Percentiles rank a stretch among this genome's conserved stretches.
These are phyloP conservation scores for Biscogniauxia mediterranea DNA, from an alignment of 2,329 filamentous ascomycete species.

Conservation along the genomic window DNA sequence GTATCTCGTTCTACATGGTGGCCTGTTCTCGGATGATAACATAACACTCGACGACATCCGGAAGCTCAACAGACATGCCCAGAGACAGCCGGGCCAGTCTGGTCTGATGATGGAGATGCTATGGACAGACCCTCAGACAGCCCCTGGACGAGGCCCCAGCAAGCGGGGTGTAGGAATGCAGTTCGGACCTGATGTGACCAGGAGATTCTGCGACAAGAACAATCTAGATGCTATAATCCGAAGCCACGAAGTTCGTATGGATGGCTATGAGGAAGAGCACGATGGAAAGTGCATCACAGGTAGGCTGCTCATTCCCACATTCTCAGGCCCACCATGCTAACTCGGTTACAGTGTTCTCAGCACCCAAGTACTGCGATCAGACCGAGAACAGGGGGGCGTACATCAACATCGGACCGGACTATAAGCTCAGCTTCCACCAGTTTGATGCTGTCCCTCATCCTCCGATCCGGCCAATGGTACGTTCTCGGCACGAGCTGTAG, in stretches of 20 bases:
- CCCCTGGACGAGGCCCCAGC: slow-evolving; percentile 84
- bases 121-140: slow-evolving; percentile 93
- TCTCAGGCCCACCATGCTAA: slow-evolving; percentile 22
- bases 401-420: slow-evolving; percentile 91
- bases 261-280: slow-evolving; percentile 98
- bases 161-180: slow-evolving; percentile 96
- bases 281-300: slow-evolving; percentile 92
- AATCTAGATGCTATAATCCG: slow-evolving; percentile 92
- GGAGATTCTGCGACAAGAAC: slow-evolving; percentile 95
- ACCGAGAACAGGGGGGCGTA: slow-evolving; percentile 98
- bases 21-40: slow-evolving; percentile 93
- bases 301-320: slow-evolving; percentile 38
- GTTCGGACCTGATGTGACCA: slow-evolving; percentile 95
- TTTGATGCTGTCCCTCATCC: slow-evolving; percentile 98
- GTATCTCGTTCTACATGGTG: slow-evolving; percentile 90
- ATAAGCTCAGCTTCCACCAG: slow-evolving; percentile 87
- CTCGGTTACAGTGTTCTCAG: slow-evolving; percentile 74
- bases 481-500: slow-evolving; percentile 16
- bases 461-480: slow-evolving; percentile 87
- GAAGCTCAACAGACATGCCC: slow-evolving; percentile 85
- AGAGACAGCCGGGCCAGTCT: slow-evolving; percentile 87
- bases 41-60: slow-evolving; percentile 90
- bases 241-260: slow-evolving; percentile 98
- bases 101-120: slow-evolving; percentile 99
- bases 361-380: slow-evolving; percentile 94